These are phyloP conservation scores for Psilocybe cyanescens DNA, from an alignment of 768 basidiomycete species.

Conservation along the genomic window DNA sequence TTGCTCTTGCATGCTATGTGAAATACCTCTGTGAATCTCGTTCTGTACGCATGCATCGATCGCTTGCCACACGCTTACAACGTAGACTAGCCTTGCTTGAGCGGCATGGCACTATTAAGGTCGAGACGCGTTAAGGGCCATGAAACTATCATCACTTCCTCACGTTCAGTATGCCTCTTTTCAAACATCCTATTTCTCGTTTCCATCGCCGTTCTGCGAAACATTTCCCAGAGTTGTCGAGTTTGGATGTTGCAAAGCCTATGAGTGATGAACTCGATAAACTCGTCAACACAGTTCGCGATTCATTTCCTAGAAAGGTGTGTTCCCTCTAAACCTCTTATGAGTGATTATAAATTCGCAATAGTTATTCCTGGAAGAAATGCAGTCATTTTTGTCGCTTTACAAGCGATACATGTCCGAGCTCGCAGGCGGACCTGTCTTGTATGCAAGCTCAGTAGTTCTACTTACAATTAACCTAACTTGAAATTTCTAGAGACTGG, in stretches of 20 bases:
- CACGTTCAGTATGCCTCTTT: slow-evolving; percentile 34
- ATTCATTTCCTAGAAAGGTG: slow-evolving; percentile 63
- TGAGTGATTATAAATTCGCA: slow-evolving; percentile 16
- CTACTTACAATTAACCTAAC: slow-evolving; percentile 53
- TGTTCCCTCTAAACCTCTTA: not conserved
- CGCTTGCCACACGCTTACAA: not conserved
- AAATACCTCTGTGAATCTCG: not conserved
- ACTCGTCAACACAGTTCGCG: slow-evolving; percentile 65
- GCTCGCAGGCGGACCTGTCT: slow-evolving; percentile 65
- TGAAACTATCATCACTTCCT: slow-evolving; percentile 1
- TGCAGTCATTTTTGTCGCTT: slow-evolving; percentile 84
- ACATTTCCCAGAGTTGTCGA: slow-evolving; percentile 43
- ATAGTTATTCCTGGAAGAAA: slow-evolving; percentile 73
- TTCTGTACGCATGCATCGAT: not conserved
- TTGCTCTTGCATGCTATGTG: not conserved
- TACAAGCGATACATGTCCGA: slow-evolving; percentile 82
- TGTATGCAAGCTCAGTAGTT: slow-evolving; percentile 49
- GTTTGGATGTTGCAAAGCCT: slow-evolving; percentile 56
- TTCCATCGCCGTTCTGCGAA: slow-evolving; percentile 43
- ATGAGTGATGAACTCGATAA: slow-evolving; percentile 72
- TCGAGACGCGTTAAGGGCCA: slow-evolving; percentile 2
- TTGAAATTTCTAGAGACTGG: slow-evolving; percentile 56
- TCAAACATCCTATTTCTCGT: slow-evolving; percentile 37
- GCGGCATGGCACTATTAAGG: slow-evolving; percentile 7
- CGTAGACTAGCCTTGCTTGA: slow-evolving; percentile 6